Evolutionary conservation across 495 filamentous ascomycete genomes (phyloP), one percentile per base, ranked within the genome.

Genomic region (Penicillium manginii): DNA sequence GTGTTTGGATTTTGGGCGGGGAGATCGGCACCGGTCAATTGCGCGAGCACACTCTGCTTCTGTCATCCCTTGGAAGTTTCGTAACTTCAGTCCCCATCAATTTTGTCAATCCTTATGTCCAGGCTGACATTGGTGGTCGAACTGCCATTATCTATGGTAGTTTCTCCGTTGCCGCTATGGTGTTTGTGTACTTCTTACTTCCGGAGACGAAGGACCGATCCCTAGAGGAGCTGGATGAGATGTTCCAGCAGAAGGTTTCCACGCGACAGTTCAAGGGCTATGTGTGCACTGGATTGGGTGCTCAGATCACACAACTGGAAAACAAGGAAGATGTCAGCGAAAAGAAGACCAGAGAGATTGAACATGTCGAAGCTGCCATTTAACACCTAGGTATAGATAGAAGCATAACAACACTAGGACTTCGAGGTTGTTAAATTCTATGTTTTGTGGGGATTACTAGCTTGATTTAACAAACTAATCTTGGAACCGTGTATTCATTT

Each of bases 181-280:
- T 77, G 18, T 84, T 75, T 64, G 73, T 74, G 0, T 76, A 50
- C 17, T 76, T 76, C 37, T 73, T 78, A 29, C 66, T 83, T 0
- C 79, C 79, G 7, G 80, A 83, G 62, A 76, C 79, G 1, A 81
- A 77, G 42, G 81, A 77, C 1, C 71, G 80, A 35, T 53, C 43
- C 7, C 35, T 58, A 31, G 62, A 63, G 37, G 62, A 67, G 39
- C 59, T 63, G 49, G 50, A 67, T 51, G 55, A 58, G 50, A 51
- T 61, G 58, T 61, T 61, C 40, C 51, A 57, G 23, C 43, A 48
- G 40, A 45, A 26, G 31, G 29, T 62, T 53, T 50, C 53, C 10
- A 43, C 35, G 21, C 8, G 42, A 22, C 51, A 57, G 39, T 61
- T 60, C 37, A 55, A 51, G 46, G 42, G 21, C 39, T 26, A 58